Base-by-base conservation (phyloP, 2,329 filamentous ascomycete genomes). In the Aciculosporium take region DNA sequence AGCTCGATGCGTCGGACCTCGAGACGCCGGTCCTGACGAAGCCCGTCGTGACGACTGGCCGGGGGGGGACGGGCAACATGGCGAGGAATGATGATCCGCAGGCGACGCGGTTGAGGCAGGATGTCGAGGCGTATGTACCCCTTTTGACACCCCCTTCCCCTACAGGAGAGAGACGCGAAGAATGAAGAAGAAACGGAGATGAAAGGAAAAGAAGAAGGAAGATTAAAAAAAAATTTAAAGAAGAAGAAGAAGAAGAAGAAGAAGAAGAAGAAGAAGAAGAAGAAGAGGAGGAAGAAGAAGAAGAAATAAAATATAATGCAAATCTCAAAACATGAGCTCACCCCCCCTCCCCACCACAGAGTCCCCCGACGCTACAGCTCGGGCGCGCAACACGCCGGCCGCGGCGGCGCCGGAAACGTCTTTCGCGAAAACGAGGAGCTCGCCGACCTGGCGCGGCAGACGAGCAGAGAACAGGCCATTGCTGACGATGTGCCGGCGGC, bases 31-130 rank as follows among this genome's bases (percentile, higher is more conserved):
- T 76, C 10, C 75, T 96, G 56, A 94, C 93, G 65, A 74, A 74
- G 36, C 66, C 82, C n/a, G 69, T 84, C 49, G 87, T 89, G 56
- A 94, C 88, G 17, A 95, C 88, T 3, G 88, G 88, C 43, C 83
- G 88, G 39, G 88, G 88, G 42, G 88, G 88, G 46, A 79, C 75
- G 4, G 87, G 87, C 45, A 94, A 94, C 67, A 94, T 94, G 81
- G 78, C 82, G 37, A 67, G 64, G 50, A 79, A 81, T 56, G 76
- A 76, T 47, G 81, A 91, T 52, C 76, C 80, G 3, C 64, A 69
- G 32, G 76, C 84, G 56, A 85, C 88, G 28, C 81, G 88, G 48
- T 70, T 76, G 41, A 79, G 79, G 32, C 89, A 96, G 61, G 88
- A 95, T 53, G 84, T 95, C 46, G 76, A 80, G 45, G 74, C 76